Conservation (phyloP, 139 green algal genomes). For the Chlamydomonas eustigma region DNA sequence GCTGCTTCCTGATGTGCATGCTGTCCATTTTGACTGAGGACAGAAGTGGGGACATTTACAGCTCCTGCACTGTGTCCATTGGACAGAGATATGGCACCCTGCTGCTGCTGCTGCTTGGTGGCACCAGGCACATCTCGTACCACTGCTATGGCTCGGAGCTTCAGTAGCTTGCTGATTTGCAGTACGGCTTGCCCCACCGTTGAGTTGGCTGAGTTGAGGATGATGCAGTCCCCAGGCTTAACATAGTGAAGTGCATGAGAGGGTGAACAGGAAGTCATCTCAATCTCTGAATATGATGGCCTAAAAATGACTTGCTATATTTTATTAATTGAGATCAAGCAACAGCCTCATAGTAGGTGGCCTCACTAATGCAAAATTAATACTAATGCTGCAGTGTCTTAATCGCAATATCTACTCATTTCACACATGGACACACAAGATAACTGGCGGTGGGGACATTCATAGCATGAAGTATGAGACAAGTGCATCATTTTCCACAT, state of each 20-base stretch:
- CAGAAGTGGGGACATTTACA: neutral
- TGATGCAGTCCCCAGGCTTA: conserved; percentile 38
- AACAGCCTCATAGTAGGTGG: no score
- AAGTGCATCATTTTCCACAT: neutral
- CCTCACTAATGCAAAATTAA: no score
- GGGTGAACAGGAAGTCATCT: neutral
- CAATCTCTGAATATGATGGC: no score
- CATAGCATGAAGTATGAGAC: no score
- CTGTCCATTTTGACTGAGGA: no score
- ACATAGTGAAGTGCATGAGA: neutral
- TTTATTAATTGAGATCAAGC: no score
- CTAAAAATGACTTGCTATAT: no score
- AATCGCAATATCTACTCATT: no score
- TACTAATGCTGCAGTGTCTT: no score
- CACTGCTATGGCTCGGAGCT: conserved; percentile 57
- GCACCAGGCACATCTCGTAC: conserved; percentile 13
- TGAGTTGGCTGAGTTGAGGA: conserved; percentile 83
- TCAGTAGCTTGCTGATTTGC: conserved; percentile 78
- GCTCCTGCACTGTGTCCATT: neutral
- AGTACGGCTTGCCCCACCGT: conserved; percentile 77
- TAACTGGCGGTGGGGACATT: no score
- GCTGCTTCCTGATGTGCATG: neutral
- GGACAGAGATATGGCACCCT: neutral
- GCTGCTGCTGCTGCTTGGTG: neutral
- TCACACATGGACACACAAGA: no score